phyloP scores from a whole-genome alignment of 106 monocot genomes.

The Dendrobium huoshanense region DNA sequence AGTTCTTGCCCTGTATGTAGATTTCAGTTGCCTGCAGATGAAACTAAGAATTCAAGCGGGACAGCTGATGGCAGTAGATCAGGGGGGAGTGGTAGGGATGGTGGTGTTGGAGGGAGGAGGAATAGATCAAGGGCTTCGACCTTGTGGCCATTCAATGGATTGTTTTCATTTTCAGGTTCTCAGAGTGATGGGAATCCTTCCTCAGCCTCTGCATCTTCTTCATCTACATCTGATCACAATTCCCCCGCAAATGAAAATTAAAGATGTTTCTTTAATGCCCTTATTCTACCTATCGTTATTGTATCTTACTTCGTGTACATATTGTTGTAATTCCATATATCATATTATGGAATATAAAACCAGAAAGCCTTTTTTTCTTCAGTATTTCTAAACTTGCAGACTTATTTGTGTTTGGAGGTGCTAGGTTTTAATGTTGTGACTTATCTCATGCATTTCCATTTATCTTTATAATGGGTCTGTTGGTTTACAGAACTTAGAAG shows the following conservation, averaged over 20 bases:
- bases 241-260: neutral
- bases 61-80: neutral
- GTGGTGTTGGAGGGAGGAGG: conserved; percentile 1
- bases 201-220: neutral
- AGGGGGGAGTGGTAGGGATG: neutral
- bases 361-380: too few species aligned
- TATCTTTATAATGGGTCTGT: too few species aligned
- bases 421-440: too few species aligned
- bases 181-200: neutral
- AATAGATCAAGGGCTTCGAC: conserved; percentile 7
- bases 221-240: conserved; percentile 1
- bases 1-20: conserved; percentile 54
- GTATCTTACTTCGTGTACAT: neutral
- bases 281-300: neutral
- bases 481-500: too few species aligned
- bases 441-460: too few species aligned
- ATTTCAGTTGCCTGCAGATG: conserved; percentile 37
- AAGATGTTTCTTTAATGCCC: neutral
- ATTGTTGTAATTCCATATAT: neutral
- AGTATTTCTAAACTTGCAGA: too few species aligned
- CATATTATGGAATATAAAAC: too few species aligned
- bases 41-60: conserved; percentile 12
- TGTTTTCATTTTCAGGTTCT: conserved; percentile 21
- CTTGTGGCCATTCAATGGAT: conserved; percentile 25
- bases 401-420: too few species aligned